Evolutionary conservation across 1,139 yeast species (phyloP).

Genomic region (Pneumocystis murina): DNA sequence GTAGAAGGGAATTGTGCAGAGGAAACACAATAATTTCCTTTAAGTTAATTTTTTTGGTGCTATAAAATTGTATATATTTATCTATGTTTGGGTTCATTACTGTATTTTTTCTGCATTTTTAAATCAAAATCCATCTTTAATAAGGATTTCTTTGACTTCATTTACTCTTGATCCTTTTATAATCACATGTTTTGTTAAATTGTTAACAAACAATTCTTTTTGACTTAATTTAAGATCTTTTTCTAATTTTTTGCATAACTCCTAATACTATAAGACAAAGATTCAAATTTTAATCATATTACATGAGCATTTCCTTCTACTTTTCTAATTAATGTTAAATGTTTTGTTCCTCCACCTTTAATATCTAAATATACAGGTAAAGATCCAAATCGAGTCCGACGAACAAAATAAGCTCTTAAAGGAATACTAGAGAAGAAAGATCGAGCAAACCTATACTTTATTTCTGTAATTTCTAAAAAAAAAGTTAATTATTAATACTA

Average conservation of each 20-base stretch:
- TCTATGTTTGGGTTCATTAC: neutral
- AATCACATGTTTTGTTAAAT: neutral
- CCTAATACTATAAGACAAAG: neutral
- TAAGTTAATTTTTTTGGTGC: neutral
- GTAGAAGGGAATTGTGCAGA: neutral
- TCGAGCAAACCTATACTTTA: neutral
- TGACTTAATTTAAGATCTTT: neutral
- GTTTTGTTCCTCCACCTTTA: neutral
- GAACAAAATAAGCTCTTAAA: neutral
- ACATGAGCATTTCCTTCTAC: conserved; percentile 1
- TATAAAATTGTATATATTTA: neutral
- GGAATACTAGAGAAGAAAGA: neutral
- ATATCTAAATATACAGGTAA: conserved; percentile 1
- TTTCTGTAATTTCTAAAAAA: neutral
- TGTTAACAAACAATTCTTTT: neutral
- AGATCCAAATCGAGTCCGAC: neutral
- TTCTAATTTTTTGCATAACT: neutral
- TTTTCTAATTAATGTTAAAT: neutral
- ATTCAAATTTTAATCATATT: neutral
- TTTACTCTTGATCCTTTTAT: neutral
- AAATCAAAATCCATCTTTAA: neutral
- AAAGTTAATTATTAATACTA: neutral
- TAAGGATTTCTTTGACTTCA: neutral
- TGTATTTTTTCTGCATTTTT: neutral
- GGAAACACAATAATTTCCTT: neutral